These are phyloP conservation scores for Raphanus sativus DNA, from an alignment of 345 rosid species.

Conservation along the genomic window DNA sequence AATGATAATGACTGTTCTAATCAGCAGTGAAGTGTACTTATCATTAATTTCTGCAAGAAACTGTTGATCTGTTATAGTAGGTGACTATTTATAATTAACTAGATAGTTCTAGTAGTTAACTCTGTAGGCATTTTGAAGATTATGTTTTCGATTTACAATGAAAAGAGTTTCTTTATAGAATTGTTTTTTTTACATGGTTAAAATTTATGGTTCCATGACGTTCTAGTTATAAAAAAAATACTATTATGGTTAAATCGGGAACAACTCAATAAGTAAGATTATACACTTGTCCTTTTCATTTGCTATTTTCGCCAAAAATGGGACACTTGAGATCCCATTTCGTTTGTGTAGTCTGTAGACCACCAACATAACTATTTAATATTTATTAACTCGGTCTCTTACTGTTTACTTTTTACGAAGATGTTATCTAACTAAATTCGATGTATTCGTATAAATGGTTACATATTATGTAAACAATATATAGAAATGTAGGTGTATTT, in stretches of 20 bases:
- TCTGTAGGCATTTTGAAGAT: not conserved
- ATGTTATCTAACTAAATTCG: not conserved
- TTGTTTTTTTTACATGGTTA: not conserved
- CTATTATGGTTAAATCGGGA: not conserved
- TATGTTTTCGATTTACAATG: not conserved
- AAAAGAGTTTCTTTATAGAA: not conserved
- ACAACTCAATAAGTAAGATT: not conserved
- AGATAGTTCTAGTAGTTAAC: not conserved
- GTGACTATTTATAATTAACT: not conserved
- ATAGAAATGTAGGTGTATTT: slow-evolving; percentile 25
- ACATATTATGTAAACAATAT: slow-evolving; percentile 7
- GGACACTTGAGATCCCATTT: not conserved
- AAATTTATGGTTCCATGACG: not conserved
- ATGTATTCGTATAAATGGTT: not conserved
- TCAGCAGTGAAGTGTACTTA: not conserved
- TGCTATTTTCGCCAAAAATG: not conserved
- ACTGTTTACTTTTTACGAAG: not conserved
- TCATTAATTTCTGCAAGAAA: not conserved
- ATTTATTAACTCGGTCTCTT: not conserved
- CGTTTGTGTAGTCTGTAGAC: not conserved
- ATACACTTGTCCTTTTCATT: not conserved
- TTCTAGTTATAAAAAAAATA: not conserved
- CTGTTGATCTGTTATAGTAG: not conserved
- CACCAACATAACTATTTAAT: not conserved
- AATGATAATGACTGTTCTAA: not conserved